Evolutionary conservation across 2,329 filamentous ascomycete genomes (phyloP).

Genomic region (Aspergillus viridinutans): DNA sequence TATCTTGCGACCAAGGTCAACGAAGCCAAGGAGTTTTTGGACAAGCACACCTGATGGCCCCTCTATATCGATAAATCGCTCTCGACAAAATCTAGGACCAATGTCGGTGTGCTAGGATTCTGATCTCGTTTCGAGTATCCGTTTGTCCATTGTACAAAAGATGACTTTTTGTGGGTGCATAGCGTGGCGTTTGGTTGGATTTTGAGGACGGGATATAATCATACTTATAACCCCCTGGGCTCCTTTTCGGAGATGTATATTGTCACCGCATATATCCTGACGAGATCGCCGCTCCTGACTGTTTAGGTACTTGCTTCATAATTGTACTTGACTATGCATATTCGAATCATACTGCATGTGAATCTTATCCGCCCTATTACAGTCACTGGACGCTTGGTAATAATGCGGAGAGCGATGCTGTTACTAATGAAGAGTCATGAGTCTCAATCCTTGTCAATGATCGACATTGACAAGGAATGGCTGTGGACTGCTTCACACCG

Average conservation of each 20-base stretch:
- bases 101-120: neutral
- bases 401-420: neutral
- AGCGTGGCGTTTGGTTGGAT: constrained; percentile 39
- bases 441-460: neutral
- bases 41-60: constrained; percentile 56
- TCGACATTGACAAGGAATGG: neutral
- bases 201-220: constrained; percentile 20
- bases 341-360: neutral
- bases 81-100: neutral
- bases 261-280: constrained; percentile 51
- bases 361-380: neutral
- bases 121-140: neutral
- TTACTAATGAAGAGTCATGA: neutral
- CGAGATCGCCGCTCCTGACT: constrained; percentile 64
- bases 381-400: neutral
- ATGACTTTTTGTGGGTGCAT: constrained; percentile 33
- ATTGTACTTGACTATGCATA: constrained; percentile 8
- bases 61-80: neutral
- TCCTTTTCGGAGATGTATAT: constrained; percentile 56
- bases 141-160: constrained; percentile 17
- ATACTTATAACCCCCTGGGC: constrained; percentile 6
- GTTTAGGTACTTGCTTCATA: constrained; percentile 6
- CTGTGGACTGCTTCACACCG: neutral
- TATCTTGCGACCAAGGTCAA: constrained; percentile 98
- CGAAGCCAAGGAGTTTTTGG: constrained; percentile 93